Evolutionary conservation across 768 basidiomycete species (phyloP).

Genomic region (Phanerodontia chrysosporium): DNA sequence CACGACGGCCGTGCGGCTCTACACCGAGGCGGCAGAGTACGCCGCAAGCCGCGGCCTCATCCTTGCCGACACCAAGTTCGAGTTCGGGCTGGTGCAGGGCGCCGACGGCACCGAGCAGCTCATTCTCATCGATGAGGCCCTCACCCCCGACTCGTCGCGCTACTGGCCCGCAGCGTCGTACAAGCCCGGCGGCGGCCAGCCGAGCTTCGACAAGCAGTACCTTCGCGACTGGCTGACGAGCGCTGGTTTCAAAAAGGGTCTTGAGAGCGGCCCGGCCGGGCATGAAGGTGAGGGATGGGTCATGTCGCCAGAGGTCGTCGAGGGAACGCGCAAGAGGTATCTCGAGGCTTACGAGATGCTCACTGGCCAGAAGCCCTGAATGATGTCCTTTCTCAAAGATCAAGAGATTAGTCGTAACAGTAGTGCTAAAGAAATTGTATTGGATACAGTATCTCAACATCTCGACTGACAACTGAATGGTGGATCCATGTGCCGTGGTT

Average conservation of each 20-base stretch:
- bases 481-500: too few species aligned
- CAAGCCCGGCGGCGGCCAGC: slow-evolving; percentile 67
- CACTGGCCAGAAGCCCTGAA: slow-evolving; percentile 23
- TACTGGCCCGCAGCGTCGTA: slow-evolving; percentile 89
- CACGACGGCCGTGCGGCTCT: slow-evolving; percentile 56
- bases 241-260: slow-evolving; percentile 69
- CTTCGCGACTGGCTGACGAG: slow-evolving; percentile 83
- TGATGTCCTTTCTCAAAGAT: too few species aligned
- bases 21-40: slow-evolving; percentile 70
- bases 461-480: too few species aligned
- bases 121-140: slow-evolving; percentile 92
- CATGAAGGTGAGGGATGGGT: slow-evolving; percentile 70
- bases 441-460: too few species aligned
- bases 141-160: slow-evolving; percentile 95
- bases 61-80: slow-evolving; percentile 97
- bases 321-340: slow-evolving; percentile 77
- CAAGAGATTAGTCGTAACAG: background rate
- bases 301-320: slow-evolving; percentile 71
- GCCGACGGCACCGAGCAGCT: slow-evolving; percentile 37
- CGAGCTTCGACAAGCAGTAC: slow-evolving; percentile 97
- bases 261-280: slow-evolving; percentile 71
- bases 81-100: slow-evolving; percentile 77
- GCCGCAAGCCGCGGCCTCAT: slow-evolving; percentile 78
- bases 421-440: too few species aligned
- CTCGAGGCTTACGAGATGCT: slow-evolving; percentile 67